Evolutionary conservation across 2,329 filamentous ascomycete genomes (phyloP), one percentile per base, ranked within the genome.

Genomic region (Biscogniauxia marginata): DNA sequence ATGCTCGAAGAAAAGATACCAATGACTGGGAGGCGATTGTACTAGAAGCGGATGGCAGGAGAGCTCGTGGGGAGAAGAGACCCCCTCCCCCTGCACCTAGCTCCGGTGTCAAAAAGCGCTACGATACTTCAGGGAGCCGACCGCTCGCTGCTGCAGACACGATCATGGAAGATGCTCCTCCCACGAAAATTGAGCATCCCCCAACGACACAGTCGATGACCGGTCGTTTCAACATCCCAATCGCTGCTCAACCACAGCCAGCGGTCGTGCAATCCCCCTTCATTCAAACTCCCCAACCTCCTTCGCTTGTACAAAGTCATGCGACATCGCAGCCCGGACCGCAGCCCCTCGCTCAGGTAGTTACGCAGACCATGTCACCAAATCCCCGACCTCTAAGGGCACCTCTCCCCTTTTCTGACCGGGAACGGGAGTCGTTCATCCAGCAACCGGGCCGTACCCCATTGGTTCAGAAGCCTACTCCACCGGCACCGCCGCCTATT

Each of bases 11-110:
- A 64, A 84, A 85, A 66, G 85, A 87, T 61, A 77, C 76, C 18
- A 84, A 83, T 62, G 84, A 86, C 50, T 88, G 83, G 80, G 84
- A 85, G 57, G 71, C 71, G 5, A 79, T 88, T 56, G 83, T 85
- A 1, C 75, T 74, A 50, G 84, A 87, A 47, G 84, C 86, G 16
- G 84, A 89, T 60, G 74, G 71, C 22, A 85, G 83, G 71, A 77
- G 76, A 52, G 61, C 67, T 7, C 73, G 81, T 52, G 84, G 84
- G 47, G 85, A 88, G 71, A 81, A 81, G 64, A 75, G 81, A 52
- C 85, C 84, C 1, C 78, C 82, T 20, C 82, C 85, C 34, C 86
- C 86, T 7, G 75, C 77, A n/a, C 83, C 83, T 21, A 79, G 79
- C 6, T 74, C 78, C 18, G 73, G 74, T 30, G 77, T 80, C 20